Evolutionary conservation across 2,329 filamentous ascomycete species (phyloP).

Genomic region (Xylariaceae sp.): DNA sequence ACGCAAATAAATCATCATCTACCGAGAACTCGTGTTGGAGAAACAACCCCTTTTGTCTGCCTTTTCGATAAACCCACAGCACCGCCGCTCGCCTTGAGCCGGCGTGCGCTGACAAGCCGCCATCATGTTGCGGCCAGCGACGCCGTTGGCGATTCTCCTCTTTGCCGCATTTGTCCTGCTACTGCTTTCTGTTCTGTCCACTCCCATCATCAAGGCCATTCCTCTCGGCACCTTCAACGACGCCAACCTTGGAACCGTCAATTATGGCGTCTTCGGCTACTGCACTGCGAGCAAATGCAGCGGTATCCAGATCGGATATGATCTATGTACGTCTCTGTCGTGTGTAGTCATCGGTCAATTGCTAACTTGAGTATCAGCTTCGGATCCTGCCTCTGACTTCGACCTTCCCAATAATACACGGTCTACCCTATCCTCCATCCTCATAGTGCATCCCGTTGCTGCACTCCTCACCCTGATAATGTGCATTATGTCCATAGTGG

Average conservation of each 20-base stretch:
- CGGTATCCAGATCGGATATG: constrained; percentile 77
- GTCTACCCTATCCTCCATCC: constrained; percentile 73
- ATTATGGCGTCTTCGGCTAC: constrained; percentile 90
- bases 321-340: constrained; percentile 56
- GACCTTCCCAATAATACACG: constrained; percentile 52
- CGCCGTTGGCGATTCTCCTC: constrained; percentile 82
- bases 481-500: constrained; percentile 71
- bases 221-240: constrained; percentile 74
- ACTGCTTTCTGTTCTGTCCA: constrained; percentile 83
- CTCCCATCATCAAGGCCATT: constrained; percentile 81
- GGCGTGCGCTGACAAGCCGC: constrained; percentile 30
- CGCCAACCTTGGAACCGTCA: constrained; percentile 79
- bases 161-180: constrained; percentile 81
- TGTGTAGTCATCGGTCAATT: neutral
- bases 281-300: constrained; percentile 68
- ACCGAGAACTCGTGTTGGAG: neutral
- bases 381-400: constrained; percentile 41
- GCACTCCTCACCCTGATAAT: constrained; percentile 81
- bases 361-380: no score
- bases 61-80: constrained; percentile 13
- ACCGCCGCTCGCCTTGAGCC: constrained; percentile 29
- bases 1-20: neutral
- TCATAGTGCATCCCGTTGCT: constrained; percentile 90
- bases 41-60: constrained; percentile 1
- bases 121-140: constrained; percentile 86